Base-by-base conservation (phyloP, 1,139 yeast species). In the Saccharomyces pastorianus region DNA sequence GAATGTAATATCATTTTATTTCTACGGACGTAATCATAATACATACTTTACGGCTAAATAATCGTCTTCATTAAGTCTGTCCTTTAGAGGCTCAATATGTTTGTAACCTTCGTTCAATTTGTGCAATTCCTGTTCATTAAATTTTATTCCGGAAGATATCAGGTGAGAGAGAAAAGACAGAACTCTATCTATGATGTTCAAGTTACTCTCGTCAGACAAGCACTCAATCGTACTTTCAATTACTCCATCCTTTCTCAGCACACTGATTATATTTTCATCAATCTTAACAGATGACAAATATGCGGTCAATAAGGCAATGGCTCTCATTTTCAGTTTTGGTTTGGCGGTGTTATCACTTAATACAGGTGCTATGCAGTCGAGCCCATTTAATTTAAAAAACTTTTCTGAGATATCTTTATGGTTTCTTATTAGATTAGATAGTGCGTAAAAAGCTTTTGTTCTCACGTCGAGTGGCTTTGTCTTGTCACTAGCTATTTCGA, bases 371-470 rank as follows among this genome's bases (percentile, higher is more conserved):
- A 81, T 62, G 13, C 73, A 55, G 2, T 74, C 71, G 86, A 95
- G 85, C n/a, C 98, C 97, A 29, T 78, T 69, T 8, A 71, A 63
- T 46, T 74, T 69, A 48, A 75, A 79, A 64, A 93, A 91, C 55
- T 72, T 67, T 7, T 72, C 69, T 59, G 82, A 83, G 1, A 83
- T 85, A 0, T 71, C 73, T 31, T 74, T 71, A 64, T 82, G 84
- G 71, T 93, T 91, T 64, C 96, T 80, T n/a, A 90, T 70, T 27
- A 83, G 74, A 49, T 85, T 82, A 2, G 95, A 81, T 27, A 93
- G 71, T 0, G 97, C 96, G 66, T 85, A 88, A 32, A 90, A 67
- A 0, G 89, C 81, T 68, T 91, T 91, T 50, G 77, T 69, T 59
- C 76, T 75, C 50, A 83, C 76, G 3, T 75, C 73, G 2, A 68